Evolutionary conservation across 352 stramenopile species (phyloP).

Genomic region (Globisporangium nunn): DNA sequence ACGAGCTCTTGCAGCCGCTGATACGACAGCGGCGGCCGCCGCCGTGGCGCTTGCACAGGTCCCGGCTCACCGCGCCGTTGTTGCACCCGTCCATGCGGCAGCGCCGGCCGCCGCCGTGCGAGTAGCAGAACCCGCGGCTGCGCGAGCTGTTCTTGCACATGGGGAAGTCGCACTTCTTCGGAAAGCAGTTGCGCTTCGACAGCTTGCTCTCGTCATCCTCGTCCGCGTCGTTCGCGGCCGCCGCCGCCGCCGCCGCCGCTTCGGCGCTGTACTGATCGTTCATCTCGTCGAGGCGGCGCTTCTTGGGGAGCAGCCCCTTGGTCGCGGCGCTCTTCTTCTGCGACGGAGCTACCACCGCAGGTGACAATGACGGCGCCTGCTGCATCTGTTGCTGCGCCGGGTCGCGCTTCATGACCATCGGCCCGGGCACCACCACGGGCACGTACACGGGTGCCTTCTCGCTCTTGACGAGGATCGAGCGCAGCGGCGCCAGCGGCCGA

Average conservation of each 20-base stretch:
- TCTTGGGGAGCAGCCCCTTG: conserved; percentile 16
- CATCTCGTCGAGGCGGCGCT: conserved; percentile 18
- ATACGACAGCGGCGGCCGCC: conserved; percentile 65
- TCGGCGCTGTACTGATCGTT: conserved; percentile 5
- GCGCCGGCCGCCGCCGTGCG: conserved; percentile 53
- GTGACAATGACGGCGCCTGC: too few relatives aligned
- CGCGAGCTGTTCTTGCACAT: conserved; percentile 82
- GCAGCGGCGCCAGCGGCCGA: conserved; percentile 4
- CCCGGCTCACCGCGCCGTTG: conserved; percentile 69
- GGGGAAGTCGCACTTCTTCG: conserved; percentile 80
- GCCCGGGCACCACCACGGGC: conserved; percentile 3
- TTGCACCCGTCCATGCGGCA: conserved; percentile 60
- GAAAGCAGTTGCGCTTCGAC: conserved; percentile 55
- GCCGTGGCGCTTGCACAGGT: conserved; percentile 77
- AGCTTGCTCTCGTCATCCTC: conserved; percentile 9
- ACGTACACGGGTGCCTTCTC: conserved; percentile 6
- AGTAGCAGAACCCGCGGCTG: conserved; percentile 77
- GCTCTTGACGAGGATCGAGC: conserved; percentile 13
- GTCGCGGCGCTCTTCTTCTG: conserved; percentile 2
- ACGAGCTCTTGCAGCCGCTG: conserved; percentile 60
- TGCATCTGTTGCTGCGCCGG: not conserved
- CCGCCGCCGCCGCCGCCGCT: not conserved
- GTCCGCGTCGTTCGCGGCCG: conserved; percentile 7
- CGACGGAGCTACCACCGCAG: not conserved
- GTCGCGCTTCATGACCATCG: conserved; percentile 20